Percentiles rank a stretch among this genome's conserved stretches.
Conservation (phyloP, 2,329 filamentous ascomycete genomes). For the Claviceps quebecensis region DNA sequence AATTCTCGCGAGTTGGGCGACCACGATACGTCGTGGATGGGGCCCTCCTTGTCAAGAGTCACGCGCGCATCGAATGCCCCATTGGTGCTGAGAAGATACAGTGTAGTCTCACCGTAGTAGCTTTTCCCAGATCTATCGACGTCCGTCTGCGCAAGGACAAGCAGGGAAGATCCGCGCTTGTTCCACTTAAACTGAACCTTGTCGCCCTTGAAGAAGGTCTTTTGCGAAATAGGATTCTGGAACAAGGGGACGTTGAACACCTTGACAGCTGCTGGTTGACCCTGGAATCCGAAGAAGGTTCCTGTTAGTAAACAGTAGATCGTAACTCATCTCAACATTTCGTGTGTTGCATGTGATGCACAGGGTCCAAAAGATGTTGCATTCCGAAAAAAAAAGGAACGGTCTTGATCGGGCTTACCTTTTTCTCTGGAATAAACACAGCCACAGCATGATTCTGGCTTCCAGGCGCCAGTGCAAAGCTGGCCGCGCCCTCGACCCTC, state of each 20-base stretch:
- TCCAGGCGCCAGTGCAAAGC: conserved; percentile 82
- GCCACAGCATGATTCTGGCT: conserved; percentile 75
- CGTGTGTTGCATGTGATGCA: no score
- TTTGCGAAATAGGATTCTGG: conserved; percentile 70
- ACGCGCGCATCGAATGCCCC: conserved; percentile 88
- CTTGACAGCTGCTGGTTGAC: conserved; percentile 85
- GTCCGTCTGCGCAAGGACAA: conserved; percentile 93
- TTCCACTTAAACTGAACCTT: conserved; percentile 99
- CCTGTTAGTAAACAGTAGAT: not conserved
- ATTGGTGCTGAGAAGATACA: conserved; percentile 86
- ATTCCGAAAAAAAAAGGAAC: no score
- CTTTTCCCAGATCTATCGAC: conserved; percentile 98
- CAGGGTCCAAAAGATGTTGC: no score
- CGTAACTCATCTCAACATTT: no score
- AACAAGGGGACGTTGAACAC: conserved; percentile 91
- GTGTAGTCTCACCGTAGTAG: conserved; percentile 96
- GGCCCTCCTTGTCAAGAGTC: conserved; percentile 87
- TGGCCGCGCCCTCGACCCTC: conserved; percentile 74
- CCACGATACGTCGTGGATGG: conserved; percentile 97
- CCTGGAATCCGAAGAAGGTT: conserved; percentile 26
- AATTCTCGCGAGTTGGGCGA: conserved; percentile 96
- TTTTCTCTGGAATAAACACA: conserved; percentile 88
- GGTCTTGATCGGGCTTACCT: conserved; percentile 40
- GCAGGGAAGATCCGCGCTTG: conserved; percentile 72
- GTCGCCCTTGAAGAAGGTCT: conserved; percentile 98